A percentile compares a stretch with the other conserved stretches of the same genome.
Conservation (phyloP, 768 basidiomycete genomes). For the Boletus sp. region DNA sequence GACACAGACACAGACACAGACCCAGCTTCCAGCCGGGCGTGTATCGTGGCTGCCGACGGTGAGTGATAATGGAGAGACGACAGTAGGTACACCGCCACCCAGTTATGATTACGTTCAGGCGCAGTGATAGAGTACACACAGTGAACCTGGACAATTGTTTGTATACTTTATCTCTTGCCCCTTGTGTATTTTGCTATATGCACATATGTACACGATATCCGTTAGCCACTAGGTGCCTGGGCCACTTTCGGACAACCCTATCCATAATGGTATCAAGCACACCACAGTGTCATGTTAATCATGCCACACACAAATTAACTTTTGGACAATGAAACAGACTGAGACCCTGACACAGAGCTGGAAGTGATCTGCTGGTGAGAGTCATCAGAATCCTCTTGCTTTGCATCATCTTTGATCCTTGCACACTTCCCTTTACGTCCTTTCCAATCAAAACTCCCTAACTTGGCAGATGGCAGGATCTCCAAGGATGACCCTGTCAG, state of each 20-base stretch:
- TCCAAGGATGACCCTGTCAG: no score
- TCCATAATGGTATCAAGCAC: neutral
- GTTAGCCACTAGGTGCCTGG: neutral
- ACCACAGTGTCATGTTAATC: neutral
- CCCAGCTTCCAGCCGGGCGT: neutral
- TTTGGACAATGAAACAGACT: no score
- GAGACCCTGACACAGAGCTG: no score
- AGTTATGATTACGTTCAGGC: constrained; percentile 22
- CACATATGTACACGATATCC: neutral
- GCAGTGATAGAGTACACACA: neutral
- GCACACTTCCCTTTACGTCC: no score
- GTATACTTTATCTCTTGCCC: neutral
- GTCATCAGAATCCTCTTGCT: no score
- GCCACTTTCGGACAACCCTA: neutral
- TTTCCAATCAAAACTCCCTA: no score
- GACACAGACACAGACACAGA: no score
- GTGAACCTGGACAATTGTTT: neutral
- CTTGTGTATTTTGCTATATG: neutral
- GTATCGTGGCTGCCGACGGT: constrained; percentile 36
- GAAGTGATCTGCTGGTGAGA: no score
- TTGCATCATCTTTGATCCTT: no score
- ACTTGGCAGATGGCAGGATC: no score
- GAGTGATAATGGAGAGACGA: constrained; percentile 35
- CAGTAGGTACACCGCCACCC: constrained; percentile 24
- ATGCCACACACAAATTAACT: no score